These are phyloP conservation scores for Sicyos baderoa DNA, from an alignment of 306 rosid genomes.

Conservation along the genomic window DNA sequence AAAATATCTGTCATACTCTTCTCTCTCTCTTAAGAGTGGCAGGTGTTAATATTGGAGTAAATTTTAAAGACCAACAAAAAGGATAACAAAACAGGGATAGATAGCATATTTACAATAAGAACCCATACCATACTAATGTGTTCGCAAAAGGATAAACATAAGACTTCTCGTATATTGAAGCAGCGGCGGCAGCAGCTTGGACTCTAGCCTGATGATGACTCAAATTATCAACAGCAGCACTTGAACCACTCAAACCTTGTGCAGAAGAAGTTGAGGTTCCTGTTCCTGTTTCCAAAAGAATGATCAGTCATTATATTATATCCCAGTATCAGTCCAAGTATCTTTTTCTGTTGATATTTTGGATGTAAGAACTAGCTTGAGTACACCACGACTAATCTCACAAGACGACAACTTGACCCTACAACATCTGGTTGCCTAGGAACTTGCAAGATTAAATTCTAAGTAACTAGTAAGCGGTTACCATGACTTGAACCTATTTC, in stretches of 20 bases:
- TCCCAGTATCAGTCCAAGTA: neutral
- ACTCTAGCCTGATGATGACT: constrained; percentile 80
- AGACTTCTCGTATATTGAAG: constrained; percentile 85
- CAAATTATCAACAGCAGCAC: constrained; percentile 38
- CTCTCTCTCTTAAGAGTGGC: neutral
- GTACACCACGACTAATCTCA: neutral
- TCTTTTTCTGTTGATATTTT: no score
- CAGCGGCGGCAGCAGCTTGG: constrained; percentile 91
- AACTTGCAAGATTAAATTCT: neutral
- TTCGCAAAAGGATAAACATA: constrained; percentile 48
- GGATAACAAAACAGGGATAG: neutral
- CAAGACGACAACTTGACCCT: neutral
- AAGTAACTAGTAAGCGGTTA: neutral
- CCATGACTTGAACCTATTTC: neutral
- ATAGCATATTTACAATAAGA: constrained; percentile 13
- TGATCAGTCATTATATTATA: constrained; percentile 9
- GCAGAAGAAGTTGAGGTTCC: constrained; percentile 38
- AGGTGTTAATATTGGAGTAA: neutral
- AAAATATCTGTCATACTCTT: neutral
- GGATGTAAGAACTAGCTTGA: neutral
- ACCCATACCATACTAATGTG: constrained; percentile 61
- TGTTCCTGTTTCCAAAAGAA: constrained; percentile 35
- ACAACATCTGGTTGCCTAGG: neutral
- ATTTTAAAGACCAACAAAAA: neutral
- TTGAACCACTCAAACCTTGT: constrained; percentile 46